A percentile compares a stretch with the other conserved stretches of the same genome.
These are phyloP conservation scores for Mortierella hygrophila DNA, from an alignment of 192 early-diverging fungal genomes.

Conservation along the genomic window DNA sequence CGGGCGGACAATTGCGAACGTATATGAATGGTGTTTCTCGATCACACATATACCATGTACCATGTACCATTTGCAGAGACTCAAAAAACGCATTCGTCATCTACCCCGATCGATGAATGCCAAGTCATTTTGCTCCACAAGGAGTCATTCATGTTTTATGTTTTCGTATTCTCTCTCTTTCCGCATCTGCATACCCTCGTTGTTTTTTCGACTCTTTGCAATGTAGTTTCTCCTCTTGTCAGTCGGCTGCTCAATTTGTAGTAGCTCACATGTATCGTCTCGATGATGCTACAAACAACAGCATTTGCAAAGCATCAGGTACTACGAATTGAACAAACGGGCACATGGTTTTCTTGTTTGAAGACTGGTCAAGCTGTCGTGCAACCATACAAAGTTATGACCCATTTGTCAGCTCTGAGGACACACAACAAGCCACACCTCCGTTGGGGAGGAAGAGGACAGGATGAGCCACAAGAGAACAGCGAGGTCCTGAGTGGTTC, in stretches of 20 bases:
- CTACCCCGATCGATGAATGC: neutral
- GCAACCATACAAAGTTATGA: neutral
- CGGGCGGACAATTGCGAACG: neutral
- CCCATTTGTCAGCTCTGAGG: slow-evolving; percentile 2
- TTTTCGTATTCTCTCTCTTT: neutral
- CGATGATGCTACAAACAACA: neutral
- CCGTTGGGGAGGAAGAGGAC: too few species aligned
- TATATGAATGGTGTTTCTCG: neutral
- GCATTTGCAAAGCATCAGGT: neutral
- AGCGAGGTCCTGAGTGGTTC: neutral
- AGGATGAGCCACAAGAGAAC: neutral
- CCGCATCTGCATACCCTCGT: neutral
- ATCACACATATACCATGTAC: neutral
- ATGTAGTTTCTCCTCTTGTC: neutral
- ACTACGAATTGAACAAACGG: neutral
- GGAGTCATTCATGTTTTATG: neutral
- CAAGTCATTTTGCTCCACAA: neutral
- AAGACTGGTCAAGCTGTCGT: neutral
- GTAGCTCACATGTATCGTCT: neutral
- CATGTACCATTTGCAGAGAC: neutral
- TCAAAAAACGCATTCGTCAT: neutral
- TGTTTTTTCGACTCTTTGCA: slow-evolving; percentile 1
- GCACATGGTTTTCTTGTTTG: neutral
- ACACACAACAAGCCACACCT: neutral
- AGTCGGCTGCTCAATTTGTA: neutral